A percentile compares a stretch with the other conserved stretches of the same genome.
Conservation (phyloP, 106 monocot genomes). For the Alisma plantagoaquatica region DNA sequence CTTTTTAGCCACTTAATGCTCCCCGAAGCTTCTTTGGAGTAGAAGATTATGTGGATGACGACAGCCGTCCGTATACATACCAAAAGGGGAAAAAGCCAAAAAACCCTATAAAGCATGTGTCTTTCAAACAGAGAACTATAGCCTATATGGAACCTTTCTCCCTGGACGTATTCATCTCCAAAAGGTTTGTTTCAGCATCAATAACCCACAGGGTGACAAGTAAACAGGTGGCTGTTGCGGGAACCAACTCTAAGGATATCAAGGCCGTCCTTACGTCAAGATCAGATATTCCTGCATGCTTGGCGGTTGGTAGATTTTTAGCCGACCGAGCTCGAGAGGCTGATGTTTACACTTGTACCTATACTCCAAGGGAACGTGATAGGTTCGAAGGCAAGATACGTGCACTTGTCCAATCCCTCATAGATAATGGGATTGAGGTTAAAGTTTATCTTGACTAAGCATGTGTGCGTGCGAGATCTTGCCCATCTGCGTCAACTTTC, state of each 20-base stretch:
- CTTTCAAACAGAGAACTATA: conserved; percentile 73
- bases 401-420: conserved; percentile 72
- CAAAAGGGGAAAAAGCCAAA: conserved; percentile 69
- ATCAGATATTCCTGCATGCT: conserved; percentile 80
- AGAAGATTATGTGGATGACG: conserved; percentile 85
- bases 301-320: conserved; percentile 54
- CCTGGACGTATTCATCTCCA: conserved; percentile 82
- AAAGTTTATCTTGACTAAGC: too few species aligned
- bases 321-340: conserved; percentile 75
- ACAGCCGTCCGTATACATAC: conserved; percentile 79
- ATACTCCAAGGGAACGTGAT: conserved; percentile 69
- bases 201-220: too few species aligned
- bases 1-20: too few species aligned
- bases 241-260: conserved; percentile 55
- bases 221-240: conserved; percentile 56
- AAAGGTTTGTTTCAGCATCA: conserved; percentile 73
- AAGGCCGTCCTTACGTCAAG: too few species aligned
- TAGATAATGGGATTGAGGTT: conserved; percentile 83
- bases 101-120: conserved; percentile 66
- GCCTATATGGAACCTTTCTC: too few species aligned
- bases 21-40: conserved; percentile 82
- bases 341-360: conserved; percentile 61
- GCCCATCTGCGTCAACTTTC: too few species aligned
- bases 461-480: too few species aligned
- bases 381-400: conserved; percentile 87